Conservation (phyloP, 305 asterid species). For the Fraxinus paxiana region DNA sequence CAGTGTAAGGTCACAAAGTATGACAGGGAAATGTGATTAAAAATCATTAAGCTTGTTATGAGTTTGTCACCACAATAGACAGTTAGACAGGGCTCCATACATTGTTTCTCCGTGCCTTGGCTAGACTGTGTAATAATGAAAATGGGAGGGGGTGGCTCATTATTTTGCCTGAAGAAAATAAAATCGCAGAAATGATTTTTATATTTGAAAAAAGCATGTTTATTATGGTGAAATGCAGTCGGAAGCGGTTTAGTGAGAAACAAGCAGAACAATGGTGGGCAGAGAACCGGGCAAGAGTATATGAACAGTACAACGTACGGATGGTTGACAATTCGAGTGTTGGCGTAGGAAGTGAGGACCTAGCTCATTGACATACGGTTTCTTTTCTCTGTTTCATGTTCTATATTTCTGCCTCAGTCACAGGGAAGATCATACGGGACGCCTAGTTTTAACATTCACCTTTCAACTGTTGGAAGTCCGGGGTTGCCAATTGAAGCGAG, state of each 20-base stretch:
- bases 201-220: not conserved
- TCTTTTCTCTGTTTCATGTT: slow-evolving; percentile 17
- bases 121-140: not conserved
- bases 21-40: not conserved
- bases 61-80: not conserved
- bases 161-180: not conserved
- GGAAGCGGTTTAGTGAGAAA: slow-evolving; percentile 52
- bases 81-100: not conserved
- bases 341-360: slow-evolving; percentile 44
- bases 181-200: not conserved
- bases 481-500: slow-evolving; percentile 20
- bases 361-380: slow-evolving; percentile 26
- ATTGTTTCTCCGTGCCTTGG: not conserved
- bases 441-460: slow-evolving; percentile 24
- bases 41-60: not conserved
- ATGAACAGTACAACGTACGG: slow-evolving; percentile 47
- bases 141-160: not conserved
- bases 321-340: slow-evolving; percentile 43
- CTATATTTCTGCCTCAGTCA: slow-evolving; percentile 16
- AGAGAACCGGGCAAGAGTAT: slow-evolving; percentile 51
- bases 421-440: slow-evolving; percentile 18
- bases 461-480: slow-evolving; percentile 21
- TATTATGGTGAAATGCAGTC: slow-evolving; percentile 35
- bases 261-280: slow-evolving; percentile 68
- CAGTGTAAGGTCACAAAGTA: not conserved